Evolutionary conservation across 257 asterid species (phyloP).

Genomic region (Solanum paucissectum): DNA sequence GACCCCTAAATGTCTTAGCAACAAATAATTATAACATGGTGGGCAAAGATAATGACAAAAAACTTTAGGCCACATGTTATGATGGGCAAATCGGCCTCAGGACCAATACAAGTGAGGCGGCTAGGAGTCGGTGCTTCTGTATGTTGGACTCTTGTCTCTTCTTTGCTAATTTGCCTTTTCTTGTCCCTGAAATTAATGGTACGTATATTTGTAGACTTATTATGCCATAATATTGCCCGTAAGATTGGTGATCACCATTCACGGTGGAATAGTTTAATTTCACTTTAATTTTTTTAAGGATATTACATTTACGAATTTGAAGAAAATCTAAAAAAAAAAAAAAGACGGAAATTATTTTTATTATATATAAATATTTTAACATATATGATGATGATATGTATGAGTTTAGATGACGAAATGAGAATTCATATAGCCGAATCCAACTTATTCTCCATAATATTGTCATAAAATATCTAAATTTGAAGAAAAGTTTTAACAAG

Average conservation of each 20-base stretch:
- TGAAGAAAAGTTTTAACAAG: background rate
- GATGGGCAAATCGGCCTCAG: background rate
- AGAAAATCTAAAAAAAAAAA: background rate
- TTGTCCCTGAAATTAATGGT: background rate
- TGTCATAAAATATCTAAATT: background rate
- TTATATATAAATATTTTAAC: background rate
- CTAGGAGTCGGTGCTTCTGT: background rate
- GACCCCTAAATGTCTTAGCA: background rate
- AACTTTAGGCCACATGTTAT: background rate
- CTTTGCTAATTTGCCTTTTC: background rate
- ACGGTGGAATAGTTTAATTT: background rate
- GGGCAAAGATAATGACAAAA: background rate
- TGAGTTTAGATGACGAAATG: background rate
- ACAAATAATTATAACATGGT: background rate
- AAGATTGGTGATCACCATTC: background rate
- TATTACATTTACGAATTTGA: background rate
- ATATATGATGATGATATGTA: background rate
- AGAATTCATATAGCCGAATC: accelerated
- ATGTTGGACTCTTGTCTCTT: conserved; percentile 8
- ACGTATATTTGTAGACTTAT: background rate
- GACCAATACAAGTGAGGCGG: background rate
- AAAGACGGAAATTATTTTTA: background rate
- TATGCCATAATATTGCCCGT: background rate
- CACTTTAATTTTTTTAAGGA: background rate
- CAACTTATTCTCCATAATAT: background rate